Evolutionary conservation across 345 rosid species (phyloP), one percentile per base, ranked within the genome.

Genomic region (Iberis pinnata): DNA sequence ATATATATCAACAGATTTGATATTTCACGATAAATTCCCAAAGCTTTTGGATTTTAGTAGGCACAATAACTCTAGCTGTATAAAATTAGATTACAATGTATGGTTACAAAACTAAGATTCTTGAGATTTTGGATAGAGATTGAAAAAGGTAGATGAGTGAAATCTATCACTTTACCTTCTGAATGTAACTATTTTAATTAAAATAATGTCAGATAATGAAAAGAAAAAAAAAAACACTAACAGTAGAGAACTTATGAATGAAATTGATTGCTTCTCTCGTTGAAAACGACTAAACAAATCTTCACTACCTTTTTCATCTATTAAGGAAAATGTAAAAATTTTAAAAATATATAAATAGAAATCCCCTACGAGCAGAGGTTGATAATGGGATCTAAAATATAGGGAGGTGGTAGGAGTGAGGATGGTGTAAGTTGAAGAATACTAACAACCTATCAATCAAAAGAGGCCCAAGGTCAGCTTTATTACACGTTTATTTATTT

Each of bases 341-440:
- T 2, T 39, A 58, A 36, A 57, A 24, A 8, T 11, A 45, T 12
- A 45, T 15, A 41, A 18, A 42, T 41, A 19, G n/a, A n/a, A n/a
- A n/a, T 33, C 32, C 15, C 10, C 9, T 32, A 42, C 2, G 35
- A 4, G 5, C 38, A 64, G 48, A n/a, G n/a, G 60, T 56, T 56
- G 18, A 42, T 42, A n/a, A 42, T 56, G 49, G 31, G 50, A 42
- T 31, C 22, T 49, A 49, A 18, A 32, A 12, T 43, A 29, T 31
- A 42, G 50, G 50, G 44, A 49, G 42, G 45, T 56, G 44, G 39
- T 64, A 41, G 57, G 69, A 56, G 50, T 25, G 41, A 47, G 50
- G 69, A 64, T 64, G 37, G 39, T 56, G 63, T n/a, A 33, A 19
- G 63, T 64, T 64, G 63, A 64, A 64, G 29, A 57, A 57, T 43